A percentile compares a stretch with the other conserved stretches of the same genome.
These are phyloP conservation scores for Allomyces javanicus DNA, from an alignment of 192 early-diverging fungal species.

Conservation along the genomic window DNA sequence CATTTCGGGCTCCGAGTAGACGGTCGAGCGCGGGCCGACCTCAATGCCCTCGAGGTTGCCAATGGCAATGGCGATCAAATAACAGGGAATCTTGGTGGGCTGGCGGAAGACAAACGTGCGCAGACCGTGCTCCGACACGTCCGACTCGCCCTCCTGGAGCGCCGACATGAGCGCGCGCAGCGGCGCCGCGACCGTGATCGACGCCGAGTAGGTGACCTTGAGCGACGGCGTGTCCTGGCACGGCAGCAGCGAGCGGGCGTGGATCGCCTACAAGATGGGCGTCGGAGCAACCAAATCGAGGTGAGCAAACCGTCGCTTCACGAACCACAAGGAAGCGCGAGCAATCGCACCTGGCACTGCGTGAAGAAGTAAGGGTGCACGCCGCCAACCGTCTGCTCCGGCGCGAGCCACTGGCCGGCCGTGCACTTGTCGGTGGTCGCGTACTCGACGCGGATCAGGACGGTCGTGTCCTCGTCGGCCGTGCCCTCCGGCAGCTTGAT, in stretches of 20 bases:
- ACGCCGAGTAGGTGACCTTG: slow-evolving; percentile 79
- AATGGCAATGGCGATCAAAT: slow-evolving; percentile 83
- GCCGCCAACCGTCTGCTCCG: slow-evolving; percentile 85
- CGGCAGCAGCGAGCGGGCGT: slow-evolving; percentile 76
- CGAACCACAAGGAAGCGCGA: background rate
- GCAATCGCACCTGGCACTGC: slow-evolving; percentile 57
- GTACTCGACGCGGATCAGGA: slow-evolving; percentile 50
- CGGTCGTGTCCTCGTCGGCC: slow-evolving; percentile 16
- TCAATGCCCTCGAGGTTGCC: slow-evolving; percentile 64
- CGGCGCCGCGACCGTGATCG: slow-evolving; percentile 47
- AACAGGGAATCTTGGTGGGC: slow-evolving; percentile 74
- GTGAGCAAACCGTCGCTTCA: background rate
- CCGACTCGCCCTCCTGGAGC: slow-evolving; percentile 39
- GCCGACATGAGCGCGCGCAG: slow-evolving; percentile 91
- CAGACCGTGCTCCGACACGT: slow-evolving; percentile 20
- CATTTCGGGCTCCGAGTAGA: slow-evolving; percentile 90
- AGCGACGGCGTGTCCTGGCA: slow-evolving; percentile 73
- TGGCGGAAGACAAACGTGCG: slow-evolving; percentile 63
- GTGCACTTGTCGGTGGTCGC: slow-evolving; percentile 59
- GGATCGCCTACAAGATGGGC: slow-evolving; percentile 34
- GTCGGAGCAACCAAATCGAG: background rate
- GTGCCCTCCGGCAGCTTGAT: slow-evolving; percentile 31
- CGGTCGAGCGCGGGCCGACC: slow-evolving; percentile 78
- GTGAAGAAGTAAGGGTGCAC: slow-evolving; percentile 88
- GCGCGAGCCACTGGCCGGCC: slow-evolving; percentile 79